Evolutionary conservation across 495 filamentous ascomycete genomes (phyloP).

Genomic region (Amniculicola lignicola): DNA sequence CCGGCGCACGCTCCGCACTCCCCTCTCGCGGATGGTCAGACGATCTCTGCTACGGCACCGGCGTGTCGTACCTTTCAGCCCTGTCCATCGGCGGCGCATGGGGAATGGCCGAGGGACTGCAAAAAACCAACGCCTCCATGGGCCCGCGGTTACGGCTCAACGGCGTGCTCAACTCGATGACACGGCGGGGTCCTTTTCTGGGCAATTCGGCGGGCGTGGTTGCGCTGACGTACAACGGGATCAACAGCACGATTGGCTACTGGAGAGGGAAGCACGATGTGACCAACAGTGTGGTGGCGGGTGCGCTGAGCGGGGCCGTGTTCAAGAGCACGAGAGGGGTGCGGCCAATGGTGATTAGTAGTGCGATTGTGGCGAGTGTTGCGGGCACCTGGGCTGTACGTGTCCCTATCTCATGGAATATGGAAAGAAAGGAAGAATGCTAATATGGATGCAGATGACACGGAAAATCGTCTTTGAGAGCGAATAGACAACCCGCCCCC

Average conservation of each 20-base stretch:
- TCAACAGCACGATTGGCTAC: constrained; percentile 88
- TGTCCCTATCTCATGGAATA: not conserved
- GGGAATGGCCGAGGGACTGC: constrained; percentile 85
- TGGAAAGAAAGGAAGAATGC: not conserved
- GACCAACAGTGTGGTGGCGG: constrained; percentile 80
- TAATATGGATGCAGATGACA: constrained; percentile 6
- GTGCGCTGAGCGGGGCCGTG: constrained; percentile 81
- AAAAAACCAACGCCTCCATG: constrained; percentile 65
- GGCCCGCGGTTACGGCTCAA: constrained; percentile 89
- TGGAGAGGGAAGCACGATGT: constrained; percentile 86
- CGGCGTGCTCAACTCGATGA: constrained; percentile 88
- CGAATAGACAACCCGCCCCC: constrained; percentile 7
- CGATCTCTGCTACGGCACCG: constrained; percentile 96
- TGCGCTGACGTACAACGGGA: constrained; percentile 86
- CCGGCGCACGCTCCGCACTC: constrained; percentile 77
- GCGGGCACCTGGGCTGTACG: constrained; percentile 84
- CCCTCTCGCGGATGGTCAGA: constrained; percentile 96
- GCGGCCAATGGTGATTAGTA: constrained; percentile 88
- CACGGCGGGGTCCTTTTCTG: constrained; percentile 89
- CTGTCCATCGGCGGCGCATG: constrained; percentile 85
- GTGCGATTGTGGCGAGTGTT: constrained; percentile 76
- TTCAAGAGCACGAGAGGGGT: constrained; percentile 93
- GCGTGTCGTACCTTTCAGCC: constrained; percentile 83
- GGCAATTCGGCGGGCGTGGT: constrained; percentile 94
- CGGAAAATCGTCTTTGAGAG: constrained; percentile 25